Evolutionary conservation across 805 yeast genomes (phyloP).

Genomic region (Maudiozyma bulderi): DNA sequence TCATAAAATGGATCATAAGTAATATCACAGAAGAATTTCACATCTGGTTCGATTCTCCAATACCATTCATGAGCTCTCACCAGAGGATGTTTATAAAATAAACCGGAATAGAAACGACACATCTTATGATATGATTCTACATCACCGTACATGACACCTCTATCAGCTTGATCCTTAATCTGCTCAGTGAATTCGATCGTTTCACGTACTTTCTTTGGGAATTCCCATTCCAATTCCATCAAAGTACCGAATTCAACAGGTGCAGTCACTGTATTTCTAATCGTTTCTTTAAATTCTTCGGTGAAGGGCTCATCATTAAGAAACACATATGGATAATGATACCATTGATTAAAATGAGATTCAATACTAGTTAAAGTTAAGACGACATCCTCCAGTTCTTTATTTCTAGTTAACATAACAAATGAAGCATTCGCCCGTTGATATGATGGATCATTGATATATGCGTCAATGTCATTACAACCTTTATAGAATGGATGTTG

Average conservation of each 20-base stretch:
- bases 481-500: constrained; percentile 44
- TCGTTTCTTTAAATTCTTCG: constrained; percentile 48
- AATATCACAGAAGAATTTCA: constrained; percentile 80
- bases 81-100: constrained; percentile 70
- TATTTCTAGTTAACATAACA: constrained; percentile 74
- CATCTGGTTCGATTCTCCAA: constrained; percentile 97
- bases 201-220: constrained; percentile 64
- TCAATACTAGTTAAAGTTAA: constrained; percentile 68
- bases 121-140: constrained; percentile 80
- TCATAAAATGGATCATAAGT: constrained; percentile 88
- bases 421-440: constrained; percentile 70
- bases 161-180: constrained; percentile 69
- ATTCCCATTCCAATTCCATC: constrained; percentile 56
- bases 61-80: constrained; percentile 75
- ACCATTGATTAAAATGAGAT: constrained; percentile 89
- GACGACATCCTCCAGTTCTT: constrained; percentile 66
- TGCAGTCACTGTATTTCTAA: constrained; percentile 45
- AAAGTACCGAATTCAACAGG: constrained; percentile 65
- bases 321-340: constrained; percentile 84
- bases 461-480: constrained; percentile 42
- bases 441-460: constrained; percentile 13
- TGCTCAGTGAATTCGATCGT: constrained; percentile 41
- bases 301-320: constrained; percentile 72
- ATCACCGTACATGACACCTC: constrained; percentile 76
- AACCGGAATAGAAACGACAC: constrained; percentile 86